Evolutionary conservation across 352 stramenopile genomes (phyloP).

Genomic region (Pythium grandisporangium): DNA sequence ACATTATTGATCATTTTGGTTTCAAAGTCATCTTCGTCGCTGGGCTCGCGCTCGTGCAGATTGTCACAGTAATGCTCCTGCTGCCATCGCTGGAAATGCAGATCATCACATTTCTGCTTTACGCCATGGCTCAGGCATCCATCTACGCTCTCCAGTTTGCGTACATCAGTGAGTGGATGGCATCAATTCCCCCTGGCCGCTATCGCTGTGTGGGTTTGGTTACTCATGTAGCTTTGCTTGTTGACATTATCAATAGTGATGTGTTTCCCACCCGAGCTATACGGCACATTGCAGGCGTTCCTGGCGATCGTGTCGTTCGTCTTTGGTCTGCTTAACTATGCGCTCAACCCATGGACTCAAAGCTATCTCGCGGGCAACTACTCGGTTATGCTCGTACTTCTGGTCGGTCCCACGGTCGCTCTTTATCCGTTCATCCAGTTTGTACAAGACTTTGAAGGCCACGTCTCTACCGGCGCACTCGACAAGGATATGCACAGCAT

Average conservation of each 20-base stretch:
- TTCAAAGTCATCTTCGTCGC: slow-evolving; percentile 71
- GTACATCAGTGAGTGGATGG: slow-evolving; percentile 77
- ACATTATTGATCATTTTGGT: slow-evolving; percentile 66
- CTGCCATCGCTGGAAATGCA: slow-evolving; percentile 50
- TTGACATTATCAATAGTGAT: slow-evolving; percentile 75
- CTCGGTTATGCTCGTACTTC: slow-evolving; percentile 35
- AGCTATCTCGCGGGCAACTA: slow-evolving; percentile 61
- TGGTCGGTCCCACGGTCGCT: slow-evolving; percentile 38
- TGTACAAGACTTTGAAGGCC: slow-evolving; percentile 51
- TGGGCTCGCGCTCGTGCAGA: slow-evolving; percentile 52
- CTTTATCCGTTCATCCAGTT: slow-evolving; percentile 63
- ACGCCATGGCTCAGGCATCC: slow-evolving; percentile 65
- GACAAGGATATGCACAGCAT: too few relatives aligned
- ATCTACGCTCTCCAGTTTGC: slow-evolving; percentile 79
- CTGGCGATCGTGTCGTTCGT: slow-evolving; percentile 57
- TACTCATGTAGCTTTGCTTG: neutral
- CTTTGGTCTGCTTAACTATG: slow-evolving; percentile 65
- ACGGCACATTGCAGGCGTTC: slow-evolving; percentile 73
- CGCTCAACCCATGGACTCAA: slow-evolving; percentile 69
- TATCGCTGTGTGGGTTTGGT: neutral
- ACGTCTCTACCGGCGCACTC: too few relatives aligned
- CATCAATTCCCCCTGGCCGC: neutral
- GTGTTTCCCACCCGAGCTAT: slow-evolving; percentile 66
- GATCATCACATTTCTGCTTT: slow-evolving; percentile 58
- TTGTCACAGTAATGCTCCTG: slow-evolving; percentile 53